phyloP scores from a whole-genome alignment of 116 monocot genomes.

The Cymodocea nodosa region DNA sequence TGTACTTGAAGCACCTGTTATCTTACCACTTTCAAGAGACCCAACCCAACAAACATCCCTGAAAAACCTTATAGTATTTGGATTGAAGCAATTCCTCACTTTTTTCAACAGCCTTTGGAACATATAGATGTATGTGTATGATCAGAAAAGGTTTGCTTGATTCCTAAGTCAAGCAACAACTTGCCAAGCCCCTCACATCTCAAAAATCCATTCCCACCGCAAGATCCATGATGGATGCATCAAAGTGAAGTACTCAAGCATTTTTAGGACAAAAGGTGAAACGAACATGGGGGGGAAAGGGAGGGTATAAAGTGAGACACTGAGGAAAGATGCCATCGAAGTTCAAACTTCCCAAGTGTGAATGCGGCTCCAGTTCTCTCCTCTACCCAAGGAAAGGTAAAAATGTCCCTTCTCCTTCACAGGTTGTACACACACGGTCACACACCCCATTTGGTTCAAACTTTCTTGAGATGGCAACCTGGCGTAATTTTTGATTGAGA shows the following conservation, averaged over 20 bases:
- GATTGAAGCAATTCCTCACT: background rate
- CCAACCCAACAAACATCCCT: conserved; percentile 1
- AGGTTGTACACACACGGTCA: no score
- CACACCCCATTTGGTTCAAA: background rate
- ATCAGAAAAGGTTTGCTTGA: background rate
- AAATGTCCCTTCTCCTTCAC: no score
- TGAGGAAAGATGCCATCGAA: background rate
- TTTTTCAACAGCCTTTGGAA: background rate
- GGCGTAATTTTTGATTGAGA: background rate
- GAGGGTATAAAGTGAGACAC: background rate
- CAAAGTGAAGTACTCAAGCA: background rate
- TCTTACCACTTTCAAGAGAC: background rate
- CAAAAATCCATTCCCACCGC: background rate
- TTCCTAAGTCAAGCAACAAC: background rate
- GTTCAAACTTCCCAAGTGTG: background rate
- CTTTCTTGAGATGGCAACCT: no score
- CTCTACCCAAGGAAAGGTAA: background rate
- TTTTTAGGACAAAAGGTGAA: background rate
- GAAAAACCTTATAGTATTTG: background rate
- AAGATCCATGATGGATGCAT: background rate
- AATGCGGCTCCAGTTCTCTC: background rate
- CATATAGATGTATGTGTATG: background rate
- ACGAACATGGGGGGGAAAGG: background rate
- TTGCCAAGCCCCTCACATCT: no score
- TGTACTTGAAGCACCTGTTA: background rate